A percentile compares a stretch with the other conserved stretches of the same genome.
These are phyloP conservation scores for Stylosanthes scabra DNA, from an alignment of 331 rosid genomes.

Conservation along the genomic window DNA sequence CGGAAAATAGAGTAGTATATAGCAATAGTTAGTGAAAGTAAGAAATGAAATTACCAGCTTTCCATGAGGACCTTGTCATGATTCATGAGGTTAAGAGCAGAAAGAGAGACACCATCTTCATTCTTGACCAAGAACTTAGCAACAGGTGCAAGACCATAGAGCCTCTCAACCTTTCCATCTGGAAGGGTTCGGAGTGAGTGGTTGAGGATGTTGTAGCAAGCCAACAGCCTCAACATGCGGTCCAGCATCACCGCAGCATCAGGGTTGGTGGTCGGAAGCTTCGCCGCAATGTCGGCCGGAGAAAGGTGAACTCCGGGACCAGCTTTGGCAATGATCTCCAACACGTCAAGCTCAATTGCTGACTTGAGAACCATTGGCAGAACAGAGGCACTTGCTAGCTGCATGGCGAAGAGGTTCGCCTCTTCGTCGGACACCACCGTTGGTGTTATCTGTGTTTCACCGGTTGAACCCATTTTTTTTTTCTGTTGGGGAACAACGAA, in stretches of 20 bases:
- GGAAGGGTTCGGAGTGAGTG: conserved; percentile 45
- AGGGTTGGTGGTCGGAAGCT: conserved; percentile 68
- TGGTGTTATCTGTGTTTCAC: conserved; percentile 85
- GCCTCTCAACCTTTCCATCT: conserved; percentile 68
- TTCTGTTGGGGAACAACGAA: not conserved
- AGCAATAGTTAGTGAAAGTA: not conserved
- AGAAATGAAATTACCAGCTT: conserved; percentile 69
- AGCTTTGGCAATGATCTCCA: conserved; percentile 77
- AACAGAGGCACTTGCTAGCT: conserved; percentile 82
- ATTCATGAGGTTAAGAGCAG: conserved; percentile 87
- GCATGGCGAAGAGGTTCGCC: conserved; percentile 92
- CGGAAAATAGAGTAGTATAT: not conserved
- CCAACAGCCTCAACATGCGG: conserved; percentile 80
- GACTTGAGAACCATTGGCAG: conserved; percentile 87
- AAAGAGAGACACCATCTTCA: conserved; percentile 85
- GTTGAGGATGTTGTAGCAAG: conserved; percentile 73
- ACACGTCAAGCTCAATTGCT: conserved; percentile 76
- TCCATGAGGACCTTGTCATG: conserved; percentile 92
- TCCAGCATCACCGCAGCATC: conserved; percentile 74
- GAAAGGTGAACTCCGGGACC: conserved; percentile 68
- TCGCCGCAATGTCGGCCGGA: conserved; percentile 59
- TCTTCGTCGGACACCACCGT: conserved; percentile 79
- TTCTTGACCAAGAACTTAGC: conserved; percentile 81
- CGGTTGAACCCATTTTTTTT: conserved; percentile 69
- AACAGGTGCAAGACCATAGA: conserved; percentile 84